These are phyloP conservation scores for Auricularia cornea DNA, from an alignment of 768 basidiomycete genomes.

Conservation along the genomic window DNA sequence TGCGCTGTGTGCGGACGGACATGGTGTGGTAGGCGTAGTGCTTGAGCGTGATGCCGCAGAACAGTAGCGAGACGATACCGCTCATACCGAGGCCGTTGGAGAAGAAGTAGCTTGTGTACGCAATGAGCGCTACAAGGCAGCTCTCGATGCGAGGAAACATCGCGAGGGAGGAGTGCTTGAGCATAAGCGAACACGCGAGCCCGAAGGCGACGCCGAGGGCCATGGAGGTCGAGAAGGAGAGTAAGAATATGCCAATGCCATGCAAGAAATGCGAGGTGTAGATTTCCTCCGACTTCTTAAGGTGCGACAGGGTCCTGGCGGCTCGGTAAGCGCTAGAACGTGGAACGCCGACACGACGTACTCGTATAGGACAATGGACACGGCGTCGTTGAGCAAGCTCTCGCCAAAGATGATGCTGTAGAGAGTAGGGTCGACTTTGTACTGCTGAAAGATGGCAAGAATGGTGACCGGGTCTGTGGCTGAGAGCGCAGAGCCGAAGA, in stretches of 20 bases:
- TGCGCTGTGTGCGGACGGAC: conserved; percentile 88
- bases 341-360: conserved; percentile 37
- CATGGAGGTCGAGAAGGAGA: conserved; percentile 93
- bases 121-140: conserved; percentile 89
- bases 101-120: conserved; percentile 98
- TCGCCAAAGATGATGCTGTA: conserved; percentile 98
- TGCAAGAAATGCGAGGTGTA: conserved; percentile 85
- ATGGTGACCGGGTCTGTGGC: conserved; percentile 99
- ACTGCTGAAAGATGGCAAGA: conserved; percentile 95
- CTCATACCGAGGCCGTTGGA: conserved; percentile 93
- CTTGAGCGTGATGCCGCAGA: conserved; percentile 98
- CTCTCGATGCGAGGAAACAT: conserved; percentile 91
- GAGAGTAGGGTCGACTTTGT: conserved; percentile 97
- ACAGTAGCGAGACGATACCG: conserved; percentile 94
- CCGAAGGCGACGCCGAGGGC: conserved; percentile 88
- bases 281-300: conserved; percentile 78
- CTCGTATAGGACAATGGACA: conserved; percentile 99
- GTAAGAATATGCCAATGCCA: conserved; percentile 94
- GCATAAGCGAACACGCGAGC: conserved; percentile 78
- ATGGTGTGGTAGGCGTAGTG: conserved; percentile 99
- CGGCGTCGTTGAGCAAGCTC: conserved; percentile 93
- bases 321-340: too few relatives aligned
- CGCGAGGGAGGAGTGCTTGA: conserved; percentile 87
- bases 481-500: conserved; percentile 92
- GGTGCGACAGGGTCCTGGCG: conserved; percentile 77